A percentile compares a stretch with the other conserved stretches of the same genome.
These are phyloP conservation scores for Coemansia sp. DNA, from an alignment of 192 early-diverging fungal species.

Conservation along the genomic window DNA sequence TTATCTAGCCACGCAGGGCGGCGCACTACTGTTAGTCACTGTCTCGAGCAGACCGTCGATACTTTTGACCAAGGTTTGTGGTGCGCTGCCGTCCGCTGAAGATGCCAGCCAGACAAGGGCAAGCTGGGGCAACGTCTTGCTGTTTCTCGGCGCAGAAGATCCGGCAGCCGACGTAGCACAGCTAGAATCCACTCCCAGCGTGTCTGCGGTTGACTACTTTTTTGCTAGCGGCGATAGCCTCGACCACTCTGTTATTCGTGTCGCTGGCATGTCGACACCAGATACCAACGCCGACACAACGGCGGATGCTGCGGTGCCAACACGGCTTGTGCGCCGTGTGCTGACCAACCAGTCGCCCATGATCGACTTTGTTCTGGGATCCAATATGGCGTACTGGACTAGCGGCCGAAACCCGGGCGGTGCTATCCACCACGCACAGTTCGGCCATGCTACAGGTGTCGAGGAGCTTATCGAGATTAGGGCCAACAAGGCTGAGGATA, in stretches of 20 bases:
- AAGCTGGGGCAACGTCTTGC: slow-evolving; percentile 13
- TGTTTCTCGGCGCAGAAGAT: slow-evolving; percentile 7
- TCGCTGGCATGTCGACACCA: not conserved
- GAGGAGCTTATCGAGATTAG: slow-evolving; percentile 1
- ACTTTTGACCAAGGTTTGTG: slow-evolving; percentile 5
- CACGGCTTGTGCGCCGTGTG: not conserved
- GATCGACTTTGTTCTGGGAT: slow-evolving; percentile 13
- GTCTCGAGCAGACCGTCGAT: slow-evolving; percentile 12
- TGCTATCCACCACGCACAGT: slow-evolving; percentile 14
- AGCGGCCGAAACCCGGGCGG: slow-evolving; percentile 12
- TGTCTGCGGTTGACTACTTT: slow-evolving; percentile 9
- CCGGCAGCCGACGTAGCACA: not conserved
- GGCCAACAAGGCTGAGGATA: not conserved
- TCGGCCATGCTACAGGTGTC: slow-evolving; percentile 13
- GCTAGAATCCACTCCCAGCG: not conserved
- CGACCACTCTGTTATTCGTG: slow-evolving; percentile 19
- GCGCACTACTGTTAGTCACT: slow-evolving; percentile 12
- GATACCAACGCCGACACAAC: not conserved
- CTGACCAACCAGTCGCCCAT: slow-evolving; percentile 35
- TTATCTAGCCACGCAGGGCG: slow-evolving; percentile 30
- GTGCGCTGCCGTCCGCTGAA: not conserved
- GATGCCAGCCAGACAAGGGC: not conserved
- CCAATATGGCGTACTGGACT: slow-evolving; percentile 14
- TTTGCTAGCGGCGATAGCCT: slow-evolving; percentile 32
- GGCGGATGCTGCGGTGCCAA: not conserved